Percentiles rank a stretch among this genome's conserved stretches.
phyloP scores from a whole-genome alignment of 192 early-diverging fungal species.

The Linnemannia exigua region DNA sequence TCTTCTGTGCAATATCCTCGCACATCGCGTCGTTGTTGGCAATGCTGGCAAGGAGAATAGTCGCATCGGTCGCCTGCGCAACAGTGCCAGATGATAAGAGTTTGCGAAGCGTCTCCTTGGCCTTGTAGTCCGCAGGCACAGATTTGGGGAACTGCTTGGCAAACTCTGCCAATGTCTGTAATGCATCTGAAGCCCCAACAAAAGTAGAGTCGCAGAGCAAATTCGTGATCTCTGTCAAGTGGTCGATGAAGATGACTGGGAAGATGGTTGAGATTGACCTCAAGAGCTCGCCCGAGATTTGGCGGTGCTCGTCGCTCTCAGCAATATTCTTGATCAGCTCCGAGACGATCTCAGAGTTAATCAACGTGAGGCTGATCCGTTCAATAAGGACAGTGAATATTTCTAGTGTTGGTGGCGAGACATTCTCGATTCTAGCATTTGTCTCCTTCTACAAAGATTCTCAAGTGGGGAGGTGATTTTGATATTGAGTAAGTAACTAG shows the following conservation, averaged over 20 bases:
- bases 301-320: slow-evolving; percentile 19
- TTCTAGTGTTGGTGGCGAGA: slow-evolving; percentile 73
- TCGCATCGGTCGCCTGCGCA: slow-evolving; percentile 79
- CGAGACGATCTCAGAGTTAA: slow-evolving; percentile 79
- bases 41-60: slow-evolving; percentile 77
- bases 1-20: slow-evolving; percentile 61
- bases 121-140: slow-evolving; percentile 55
- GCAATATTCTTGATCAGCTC: slow-evolving; percentile 68
- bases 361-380: slow-evolving; percentile 78
- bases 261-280: slow-evolving; percentile 56
- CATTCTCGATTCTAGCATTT: slow-evolving; percentile 72
- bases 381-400: slow-evolving; percentile 82
- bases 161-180: slow-evolving; percentile 80
- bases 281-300: slow-evolving; percentile 38
- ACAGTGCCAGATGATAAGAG: slow-evolving; percentile 62
- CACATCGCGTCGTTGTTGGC: slow-evolving; percentile 61
- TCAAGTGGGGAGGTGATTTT: background rate
- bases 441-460: slow-evolving; percentile 72
- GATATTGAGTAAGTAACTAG: background rate
- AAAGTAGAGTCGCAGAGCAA: slow-evolving; percentile 59
- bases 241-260: slow-evolving; percentile 70
- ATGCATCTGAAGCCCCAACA: slow-evolving; percentile 58
- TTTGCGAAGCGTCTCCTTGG: slow-evolving; percentile 38
- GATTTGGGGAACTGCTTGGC: slow-evolving; percentile 73
- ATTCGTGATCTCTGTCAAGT: slow-evolving; percentile 63